Evolutionary conservation across 345 rosid species (phyloP), one percentile per base, ranked within the genome.

Genomic region (Ceriops tagal): DNA sequence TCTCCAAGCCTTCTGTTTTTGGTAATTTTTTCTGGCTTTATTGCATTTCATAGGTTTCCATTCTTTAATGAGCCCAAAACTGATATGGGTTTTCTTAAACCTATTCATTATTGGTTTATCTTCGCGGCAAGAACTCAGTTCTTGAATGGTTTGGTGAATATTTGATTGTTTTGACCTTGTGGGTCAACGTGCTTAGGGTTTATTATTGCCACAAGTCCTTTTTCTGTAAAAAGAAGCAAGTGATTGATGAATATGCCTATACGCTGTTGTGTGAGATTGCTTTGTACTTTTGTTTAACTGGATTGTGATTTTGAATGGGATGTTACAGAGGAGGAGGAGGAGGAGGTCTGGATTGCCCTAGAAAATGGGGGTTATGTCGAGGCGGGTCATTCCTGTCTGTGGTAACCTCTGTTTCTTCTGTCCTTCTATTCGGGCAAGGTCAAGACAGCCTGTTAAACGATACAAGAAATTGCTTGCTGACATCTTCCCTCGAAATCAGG

Each of bases 391-490:
- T 18, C 98, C 98, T 58, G 92, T 72, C 81, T 93, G 98, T 68
- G 95, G 95, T 71, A 89, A 82, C 87, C 96, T 91, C 88, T 93
- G 97, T 83, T 82, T 87, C 86, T 84, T 87, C 74, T 93, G 98
- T 75, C 98, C 98, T 67, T 89, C 97, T 19, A 32, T 93, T 86
- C 86, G 98, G 53, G 90, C 97, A 22, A 82, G 98, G 79, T 93
- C 98, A 62, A 80, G 97, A 47, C 98, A 93, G 87, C 97, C 98
- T 0, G 96, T 93, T 69, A 93, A 89, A 75, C 93, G 98, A 22
- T 93, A 91, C 83, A 91, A 91, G 88, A 86, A 89, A 79, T 73
- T 93, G 79, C 81, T 93, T 20, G 80, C 95, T 26, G 92, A 93
- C 2, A 83, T 91, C 7, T 87, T 93, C 73, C 97, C 97, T 51